Conservation (phyloP, 192 early-diverging fungal genomes). For the Backusella westeae region DNA sequence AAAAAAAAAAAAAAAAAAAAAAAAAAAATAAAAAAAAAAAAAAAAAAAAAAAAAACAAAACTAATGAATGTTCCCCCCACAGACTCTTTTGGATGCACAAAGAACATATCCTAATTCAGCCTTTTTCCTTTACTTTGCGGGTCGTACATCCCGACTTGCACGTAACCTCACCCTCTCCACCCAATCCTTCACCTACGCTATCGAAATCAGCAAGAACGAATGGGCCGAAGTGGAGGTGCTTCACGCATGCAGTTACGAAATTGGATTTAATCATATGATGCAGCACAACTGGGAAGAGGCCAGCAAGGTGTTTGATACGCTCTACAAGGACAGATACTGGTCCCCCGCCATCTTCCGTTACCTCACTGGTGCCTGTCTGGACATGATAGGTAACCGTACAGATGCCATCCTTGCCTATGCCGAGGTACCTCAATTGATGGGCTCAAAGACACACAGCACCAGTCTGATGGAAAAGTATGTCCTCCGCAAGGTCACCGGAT, state of each 20-base stretch:
- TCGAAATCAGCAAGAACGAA: conserved; percentile 37
- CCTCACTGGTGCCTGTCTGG: conserved; percentile 40
- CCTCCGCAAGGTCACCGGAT: conserved; percentile 39
- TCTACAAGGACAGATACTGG: conserved; percentile 47
- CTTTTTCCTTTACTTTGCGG: conserved; percentile 51
- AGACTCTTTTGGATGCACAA: conserved; percentile 42
- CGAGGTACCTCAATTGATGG: conserved; percentile 35
- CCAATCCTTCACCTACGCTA: conserved; percentile 39
- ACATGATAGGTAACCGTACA: conserved; percentile 57
- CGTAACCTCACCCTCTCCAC: conserved; percentile 40
- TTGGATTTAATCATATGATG: conserved; percentile 47
- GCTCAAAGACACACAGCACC: conserved; percentile 39
- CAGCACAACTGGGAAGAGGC: conserved; percentile 42
- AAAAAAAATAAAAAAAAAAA: background rate
- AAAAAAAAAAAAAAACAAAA: too few species aligned
- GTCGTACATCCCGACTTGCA: conserved; percentile 43
- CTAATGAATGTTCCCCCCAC: too few species aligned
- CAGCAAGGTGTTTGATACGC: conserved; percentile 32
- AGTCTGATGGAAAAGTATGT: conserved; percentile 47
- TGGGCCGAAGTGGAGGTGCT: conserved; percentile 42
- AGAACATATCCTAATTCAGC: conserved; percentile 44
- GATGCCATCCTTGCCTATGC: conserved; percentile 71
- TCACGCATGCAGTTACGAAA: conserved; percentile 43
- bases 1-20: too few species aligned
- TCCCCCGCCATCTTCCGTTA: conserved; percentile 47